Evolutionary conservation across 148 eudicot species (phyloP).

Genomic region (Spergularia marina): DNA sequence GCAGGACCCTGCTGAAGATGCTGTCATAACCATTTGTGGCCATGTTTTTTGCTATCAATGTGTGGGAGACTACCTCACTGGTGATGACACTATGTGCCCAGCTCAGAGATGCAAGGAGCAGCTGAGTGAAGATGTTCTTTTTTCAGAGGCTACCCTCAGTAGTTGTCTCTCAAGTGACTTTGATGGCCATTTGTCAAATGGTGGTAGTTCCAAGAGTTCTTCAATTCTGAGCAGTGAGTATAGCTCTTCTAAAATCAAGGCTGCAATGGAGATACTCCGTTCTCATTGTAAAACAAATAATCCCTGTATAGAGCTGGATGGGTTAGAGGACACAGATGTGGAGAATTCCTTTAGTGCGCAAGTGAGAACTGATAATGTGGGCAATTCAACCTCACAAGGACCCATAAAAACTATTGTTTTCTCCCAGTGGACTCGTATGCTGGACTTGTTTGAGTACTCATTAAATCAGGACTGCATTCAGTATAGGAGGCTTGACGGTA

Average conservation of each 20-base stretch:
- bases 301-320: constrained; percentile 39
- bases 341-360: constrained; percentile 19
- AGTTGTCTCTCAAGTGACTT: constrained; percentile 60
- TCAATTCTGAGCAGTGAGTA: constrained; percentile 55
- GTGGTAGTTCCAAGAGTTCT: constrained; percentile 41
- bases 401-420: constrained; percentile 81
- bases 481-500: constrained; percentile 95
- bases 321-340: constrained; percentile 28
- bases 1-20: constrained; percentile 98
- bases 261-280: constrained; percentile 63
- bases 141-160: constrained; percentile 63
- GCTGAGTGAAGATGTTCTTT: constrained; percentile 69
- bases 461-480: constrained; percentile 44
- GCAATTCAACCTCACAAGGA: constrained; percentile 33
- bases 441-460: constrained; percentile 69
- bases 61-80: constrained; percentile 68
- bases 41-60: constrained; percentile 97
- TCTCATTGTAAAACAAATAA: constrained; percentile 46
- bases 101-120: constrained; percentile 71
- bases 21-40: constrained; percentile 80
- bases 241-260: constrained; percentile 75
- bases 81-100: constrained; percentile 89
- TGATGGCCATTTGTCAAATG: constrained; percentile 39
- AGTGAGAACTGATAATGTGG: constrained; percentile 31
- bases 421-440: constrained; percentile 98